Evolutionary conservation across 1,139 yeast genomes (phyloP), one percentile per base, ranked within the genome.

Genomic region (Trichomonascaceae sp.): DNA sequence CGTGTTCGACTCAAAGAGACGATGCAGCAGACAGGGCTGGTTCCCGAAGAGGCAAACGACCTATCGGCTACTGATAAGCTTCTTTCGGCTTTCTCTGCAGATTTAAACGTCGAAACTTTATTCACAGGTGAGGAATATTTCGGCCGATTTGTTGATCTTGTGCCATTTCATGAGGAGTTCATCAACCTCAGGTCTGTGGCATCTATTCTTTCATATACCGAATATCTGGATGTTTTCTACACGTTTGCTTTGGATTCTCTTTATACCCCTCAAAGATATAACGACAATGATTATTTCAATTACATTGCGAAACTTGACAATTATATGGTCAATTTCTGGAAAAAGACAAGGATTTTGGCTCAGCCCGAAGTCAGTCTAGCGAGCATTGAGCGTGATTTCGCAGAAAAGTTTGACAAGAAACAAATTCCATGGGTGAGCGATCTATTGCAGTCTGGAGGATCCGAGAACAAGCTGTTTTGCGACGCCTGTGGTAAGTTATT

Each of bases 91-190:
- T 80, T 76, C 49, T 81, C 84, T 0, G 65, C 76, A 0, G 78
- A 75, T 58, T 57, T 87, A 13, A 72, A 75, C 43, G 59, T 84
- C 1, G 78, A 79, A 13, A 56, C 66, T 1, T 53, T 80, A 13
- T 89, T 87, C 63, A 70, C 80, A 0, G 75, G 79, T 3, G 82
- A 78, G 43, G 96, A 90, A 65, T 68, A 70, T 22, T 80, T 76
- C 64, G 96, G 96, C 0, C 78, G 78, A 60, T 81, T 69, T 60
- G 59, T 91, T 24, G 93, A 88, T 61, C 71, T 91, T 55, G 66
- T 74, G 9, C 60, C 64, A 1, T 72, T 77, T 52, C 84, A 83
- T 66, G 77, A 75, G 39, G 61, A 59, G 27, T 87, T 84, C 78
- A 65, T 80, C 46, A 74, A 77, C 51, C 68, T 84, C 7, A 66